These are phyloP conservation scores for Eimeria maxima DNA, from an alignment of 169 alveolate genomes.

Conservation along the genomic window DNA sequence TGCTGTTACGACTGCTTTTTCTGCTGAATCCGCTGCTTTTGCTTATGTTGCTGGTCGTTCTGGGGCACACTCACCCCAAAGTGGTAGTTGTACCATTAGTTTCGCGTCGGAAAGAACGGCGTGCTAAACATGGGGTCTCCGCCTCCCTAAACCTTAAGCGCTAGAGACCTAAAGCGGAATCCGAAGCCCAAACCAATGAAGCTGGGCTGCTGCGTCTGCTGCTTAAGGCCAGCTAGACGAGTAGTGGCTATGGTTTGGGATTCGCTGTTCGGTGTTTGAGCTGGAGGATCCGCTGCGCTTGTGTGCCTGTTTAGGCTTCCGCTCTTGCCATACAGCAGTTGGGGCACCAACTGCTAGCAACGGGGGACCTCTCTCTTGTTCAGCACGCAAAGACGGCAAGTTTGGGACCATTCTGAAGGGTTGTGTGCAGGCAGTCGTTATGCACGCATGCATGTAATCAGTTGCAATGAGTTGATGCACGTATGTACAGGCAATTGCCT, in stretches of 20 bases:
- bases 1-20: not conserved
- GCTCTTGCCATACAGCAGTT: slow-evolving; percentile 70
- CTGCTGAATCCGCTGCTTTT: not conserved
- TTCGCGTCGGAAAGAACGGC: not conserved
- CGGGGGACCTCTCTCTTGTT: slow-evolving; percentile 32
- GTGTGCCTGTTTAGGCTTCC: slow-evolving; percentile 49
- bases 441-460: not conserved
- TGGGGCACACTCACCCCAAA: not conserved
- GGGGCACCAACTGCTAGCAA: slow-evolving; percentile 60
- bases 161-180: too few species aligned
- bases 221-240: not conserved
- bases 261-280: too few species aligned
- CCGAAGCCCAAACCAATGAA: not conserved
- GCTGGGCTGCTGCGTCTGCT: not conserved
- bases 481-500: not conserved
- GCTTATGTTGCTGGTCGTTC: not conserved
- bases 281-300: not conserved
- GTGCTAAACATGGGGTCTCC: not conserved
- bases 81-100: not conserved
- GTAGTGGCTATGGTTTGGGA: not conserved
- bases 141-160: not conserved
- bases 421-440: not conserved
- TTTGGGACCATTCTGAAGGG: not conserved
- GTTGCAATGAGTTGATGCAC: not conserved
- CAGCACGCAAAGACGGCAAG: slow-evolving; percentile 55